phyloP scores from a whole-genome alignment of 2,329 filamentous ascomycete species.

The Colletotrichum chrysophilum region DNA sequence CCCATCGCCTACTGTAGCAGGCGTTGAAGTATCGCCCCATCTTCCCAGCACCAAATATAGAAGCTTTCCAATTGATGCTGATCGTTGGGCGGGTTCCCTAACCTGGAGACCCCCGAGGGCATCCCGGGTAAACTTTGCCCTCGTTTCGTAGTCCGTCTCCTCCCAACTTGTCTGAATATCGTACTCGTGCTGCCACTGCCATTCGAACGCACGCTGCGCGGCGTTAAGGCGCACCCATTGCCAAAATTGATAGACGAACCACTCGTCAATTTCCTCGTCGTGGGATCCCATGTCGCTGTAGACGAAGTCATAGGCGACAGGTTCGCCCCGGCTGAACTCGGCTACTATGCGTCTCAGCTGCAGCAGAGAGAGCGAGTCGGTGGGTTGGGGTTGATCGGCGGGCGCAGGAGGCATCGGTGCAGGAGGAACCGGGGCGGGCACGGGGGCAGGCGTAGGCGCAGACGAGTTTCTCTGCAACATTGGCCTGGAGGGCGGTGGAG shows the following conservation, averaged over 20 bases:
- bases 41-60: conserved; percentile 70
- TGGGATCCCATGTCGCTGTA: conserved; percentile 77
- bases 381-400: conserved; percentile 46
- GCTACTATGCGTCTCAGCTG: conserved; percentile 77
- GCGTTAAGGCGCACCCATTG: conserved; percentile 81
- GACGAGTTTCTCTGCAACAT: conserved; percentile 31
- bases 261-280: conserved; percentile 92
- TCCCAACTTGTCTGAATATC: conserved; percentile 64
- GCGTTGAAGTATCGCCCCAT: conserved; percentile 72
- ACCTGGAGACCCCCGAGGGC: conserved; percentile 52
- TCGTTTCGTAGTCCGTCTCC: conserved; percentile 61
- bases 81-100: conserved; percentile 52
- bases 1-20: conserved; percentile 42
- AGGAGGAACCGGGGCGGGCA: conserved; percentile 23
- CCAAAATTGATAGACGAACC: conserved; percentile 91
- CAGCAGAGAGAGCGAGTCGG: conserved; percentile 76
- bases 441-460: conserved; percentile 17
- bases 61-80: conserved; percentile 60
- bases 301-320: conserved; percentile 83
- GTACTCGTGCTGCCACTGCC: conserved; percentile 69
- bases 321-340: conserved; percentile 73
- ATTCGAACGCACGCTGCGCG: conserved; percentile 78
- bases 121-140: conserved; percentile 61
- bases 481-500: conserved; percentile 34
- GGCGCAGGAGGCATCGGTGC: conserved; percentile 23